Conservation (phyloP, 257 asterid genomes). For the Solanum sejunctum region DNA sequence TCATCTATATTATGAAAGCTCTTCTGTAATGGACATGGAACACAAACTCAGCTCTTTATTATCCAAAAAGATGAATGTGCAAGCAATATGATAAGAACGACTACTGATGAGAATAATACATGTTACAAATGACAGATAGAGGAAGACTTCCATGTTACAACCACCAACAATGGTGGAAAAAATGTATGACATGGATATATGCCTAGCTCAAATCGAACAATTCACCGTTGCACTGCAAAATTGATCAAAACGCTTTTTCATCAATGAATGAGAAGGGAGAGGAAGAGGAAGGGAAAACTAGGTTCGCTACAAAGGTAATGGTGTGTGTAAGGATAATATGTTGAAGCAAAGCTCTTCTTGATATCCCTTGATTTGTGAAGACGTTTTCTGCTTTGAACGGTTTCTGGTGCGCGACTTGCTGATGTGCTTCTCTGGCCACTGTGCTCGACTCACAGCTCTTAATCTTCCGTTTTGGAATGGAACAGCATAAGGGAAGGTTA, state of each 20-base stretch:
- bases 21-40: background rate
- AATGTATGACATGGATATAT: background rate
- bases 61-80: background rate
- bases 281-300: background rate
- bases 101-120: background rate
- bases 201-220: slow-evolving; percentile 8
- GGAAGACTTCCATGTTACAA: background rate
- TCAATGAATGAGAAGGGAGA: background rate
- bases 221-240: slow-evolving; percentile 30
- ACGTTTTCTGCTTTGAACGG: slow-evolving; percentile 20
- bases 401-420: slow-evolving; percentile 17
- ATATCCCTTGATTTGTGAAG: slow-evolving; percentile 6
- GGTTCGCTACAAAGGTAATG: slow-evolving; percentile 3
- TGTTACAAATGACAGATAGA: background rate
- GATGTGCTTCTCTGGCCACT: slow-evolving; percentile 3
- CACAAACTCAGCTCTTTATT: background rate
- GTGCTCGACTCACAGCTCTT: slow-evolving; percentile 20
- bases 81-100: background rate
- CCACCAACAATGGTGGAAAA: background rate
- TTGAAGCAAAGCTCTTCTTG: slow-evolving; percentile 21
- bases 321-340: slow-evolving; percentile 58
- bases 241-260: background rate
- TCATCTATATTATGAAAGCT: background rate
- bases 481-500: slow-evolving; percentile 24
- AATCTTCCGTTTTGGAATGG: slow-evolving; percentile 23